A percentile compares a stretch with the other conserved stretches of the same genome.
These are phyloP conservation scores for Naganishia cerealis DNA, from an alignment of 1,284 basidiomycete genomes.

Conservation along the genomic window DNA sequence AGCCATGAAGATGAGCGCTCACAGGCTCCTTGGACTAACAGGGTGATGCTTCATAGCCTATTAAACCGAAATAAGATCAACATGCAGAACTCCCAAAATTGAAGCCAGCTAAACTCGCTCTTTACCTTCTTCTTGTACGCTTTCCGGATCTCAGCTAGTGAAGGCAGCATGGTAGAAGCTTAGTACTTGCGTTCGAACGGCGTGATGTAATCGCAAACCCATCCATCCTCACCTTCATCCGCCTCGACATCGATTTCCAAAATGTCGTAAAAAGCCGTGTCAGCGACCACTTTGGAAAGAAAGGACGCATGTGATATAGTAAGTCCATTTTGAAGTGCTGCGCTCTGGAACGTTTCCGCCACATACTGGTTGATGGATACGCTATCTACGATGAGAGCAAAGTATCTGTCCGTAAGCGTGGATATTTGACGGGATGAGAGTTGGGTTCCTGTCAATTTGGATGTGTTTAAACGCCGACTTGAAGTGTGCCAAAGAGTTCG, in stretches of 20 bases:
- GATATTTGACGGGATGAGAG: neutral
- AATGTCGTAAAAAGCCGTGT: slow-evolving; percentile 65
- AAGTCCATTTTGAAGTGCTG: neutral
- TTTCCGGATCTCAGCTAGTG: slow-evolving; percentile 72
- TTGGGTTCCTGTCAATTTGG: neutral
- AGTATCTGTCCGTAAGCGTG: neutral
- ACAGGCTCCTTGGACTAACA: slow-evolving; percentile 59
- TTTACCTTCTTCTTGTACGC: slow-evolving; percentile 80
- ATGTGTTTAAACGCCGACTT: neutral
- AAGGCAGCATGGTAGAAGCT: slow-evolving; percentile 22
- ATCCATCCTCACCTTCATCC: slow-evolving; percentile 61
- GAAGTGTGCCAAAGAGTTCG: neutral
- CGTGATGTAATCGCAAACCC: neutral
- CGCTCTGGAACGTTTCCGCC: neutral
- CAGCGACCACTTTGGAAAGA: slow-evolving; percentile 44
- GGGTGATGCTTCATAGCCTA: slow-evolving; percentile 88
- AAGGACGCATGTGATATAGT: neutral
- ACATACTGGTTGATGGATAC: neutral
- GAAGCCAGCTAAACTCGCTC: neutral
- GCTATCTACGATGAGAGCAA: neutral
- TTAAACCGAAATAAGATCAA: slow-evolving; percentile 36
- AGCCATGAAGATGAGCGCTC: neutral
- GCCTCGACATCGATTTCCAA: slow-evolving; percentile 70
- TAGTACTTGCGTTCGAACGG: neutral
- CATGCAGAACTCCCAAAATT: neutral